Evolutionary conservation across 257 asterid genomes (phyloP).

Genomic region (Avicennia marina): DNA sequence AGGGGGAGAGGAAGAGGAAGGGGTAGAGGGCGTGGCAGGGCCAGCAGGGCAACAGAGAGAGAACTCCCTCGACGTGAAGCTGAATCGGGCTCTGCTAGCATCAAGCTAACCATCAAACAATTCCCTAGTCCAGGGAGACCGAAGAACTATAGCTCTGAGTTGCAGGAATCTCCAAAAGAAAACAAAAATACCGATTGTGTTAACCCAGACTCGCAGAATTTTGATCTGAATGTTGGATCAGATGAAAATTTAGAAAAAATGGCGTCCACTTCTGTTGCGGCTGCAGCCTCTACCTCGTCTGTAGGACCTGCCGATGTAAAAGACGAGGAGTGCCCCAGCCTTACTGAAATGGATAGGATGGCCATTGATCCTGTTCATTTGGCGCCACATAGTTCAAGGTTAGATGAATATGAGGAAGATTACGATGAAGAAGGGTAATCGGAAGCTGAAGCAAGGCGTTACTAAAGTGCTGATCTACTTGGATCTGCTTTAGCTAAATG

Average conservation of each 20-base stretch:
- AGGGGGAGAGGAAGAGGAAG: slow-evolving; percentile 84
- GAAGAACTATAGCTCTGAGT: slow-evolving; percentile 28
- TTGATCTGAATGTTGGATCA: slow-evolving; percentile 42
- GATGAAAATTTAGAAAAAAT: slow-evolving; percentile 33
- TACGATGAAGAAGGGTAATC: slow-evolving; percentile 50
- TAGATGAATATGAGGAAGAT: slow-evolving; percentile 67
- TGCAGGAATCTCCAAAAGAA: slow-evolving; percentile 40
- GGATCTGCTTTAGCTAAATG: no score
- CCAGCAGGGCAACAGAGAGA: slow-evolving; percentile 42
- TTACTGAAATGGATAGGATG: slow-evolving; percentile 69
- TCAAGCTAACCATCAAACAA: slow-evolving; percentile 26
- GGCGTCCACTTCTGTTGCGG: slow-evolving; percentile 12
- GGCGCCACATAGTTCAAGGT: slow-evolving; percentile 42
- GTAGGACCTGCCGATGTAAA: slow-evolving; percentile 33
- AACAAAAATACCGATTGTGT: slow-evolving; percentile 25
- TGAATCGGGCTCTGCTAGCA: slow-evolving; percentile 32
- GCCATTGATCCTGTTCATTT: slow-evolving; percentile 57
- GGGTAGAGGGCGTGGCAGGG: slow-evolving; percentile 74
- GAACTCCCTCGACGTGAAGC: slow-evolving; percentile 41
- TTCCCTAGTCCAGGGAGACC: slow-evolving; percentile 35
- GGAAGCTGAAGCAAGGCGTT: no score
- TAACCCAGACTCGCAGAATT: slow-evolving; percentile 23
- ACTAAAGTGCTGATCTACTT: no score
- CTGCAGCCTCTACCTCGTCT: slow-evolving; percentile 9
- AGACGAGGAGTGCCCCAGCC: slow-evolving; percentile 41